Evolutionary conservation across 78 protist genomes (phyloP), one percentile per base, ranked within the genome.

Genomic region (Isochrysis galbana): DNA sequence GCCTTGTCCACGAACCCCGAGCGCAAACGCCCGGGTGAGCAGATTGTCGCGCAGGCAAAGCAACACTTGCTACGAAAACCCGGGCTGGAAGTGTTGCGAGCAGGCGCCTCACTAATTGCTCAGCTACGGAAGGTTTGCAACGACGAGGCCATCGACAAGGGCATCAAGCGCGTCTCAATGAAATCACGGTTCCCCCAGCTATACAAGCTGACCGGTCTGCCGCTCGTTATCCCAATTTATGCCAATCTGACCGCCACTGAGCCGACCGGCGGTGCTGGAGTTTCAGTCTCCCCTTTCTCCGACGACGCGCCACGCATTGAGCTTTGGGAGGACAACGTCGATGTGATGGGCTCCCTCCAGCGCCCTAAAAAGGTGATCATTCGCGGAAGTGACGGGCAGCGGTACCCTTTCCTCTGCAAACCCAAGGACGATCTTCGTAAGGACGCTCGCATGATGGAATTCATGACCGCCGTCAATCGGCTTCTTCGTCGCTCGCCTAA

Each of bases 351-450:
- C 25, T 96, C 98, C 11, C 86, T 97, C 88, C 96, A 92, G 92
- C 80, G 48, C 32, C 99, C 99, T 11, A 95, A 94, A 72, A 97
- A 96, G 32, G 41, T 98, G 34, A 47, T 48, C 45, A 51, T 98
- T 1, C 14, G 21, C 39, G 96, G 95, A 11, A 55, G 69, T 21
- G 93, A 96, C 14, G 98, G 98, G 61, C 29, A 41, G 19, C 2
- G 7, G 23, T 70, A 94, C 45, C 5, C 22, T 21, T 97, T 98
- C 87, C 94, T 98, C 41, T 91, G 96, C 69, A 98, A 98, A 90
- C 99, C 99, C 3, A 94, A 97, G 74, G 99, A 98, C 89, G 99
- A 98, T 72, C 95, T 98, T 17, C 91, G 99, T 29, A 97, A 96
- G 69, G 99, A 98, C 89, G 39, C 77, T 1, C 91, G 99, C 17